Conservation (phyloP, 495 filamentous ascomycete species). For the Penicillium malachiteum region DNA sequence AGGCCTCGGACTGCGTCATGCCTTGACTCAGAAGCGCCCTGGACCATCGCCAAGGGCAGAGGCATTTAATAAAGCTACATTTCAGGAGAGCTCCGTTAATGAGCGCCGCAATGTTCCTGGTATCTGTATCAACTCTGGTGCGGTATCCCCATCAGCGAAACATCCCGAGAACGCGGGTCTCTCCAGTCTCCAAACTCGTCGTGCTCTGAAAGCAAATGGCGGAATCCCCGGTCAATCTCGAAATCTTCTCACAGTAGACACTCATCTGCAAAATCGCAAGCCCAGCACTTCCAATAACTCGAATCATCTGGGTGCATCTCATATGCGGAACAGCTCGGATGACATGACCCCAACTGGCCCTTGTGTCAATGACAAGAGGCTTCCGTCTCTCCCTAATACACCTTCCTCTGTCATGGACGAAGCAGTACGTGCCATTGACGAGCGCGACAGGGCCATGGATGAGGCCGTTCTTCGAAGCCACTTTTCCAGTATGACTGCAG, state of each 20-base stretch:
- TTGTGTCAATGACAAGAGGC: constrained; percentile 38
- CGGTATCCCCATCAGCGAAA: constrained; percentile 8
- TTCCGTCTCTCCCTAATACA: constrained; percentile 47
- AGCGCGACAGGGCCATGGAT: constrained; percentile 34
- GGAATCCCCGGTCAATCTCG: constrained; percentile 16
- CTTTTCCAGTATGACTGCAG: constrained; percentile 45
- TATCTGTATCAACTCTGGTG: constrained; percentile 13
- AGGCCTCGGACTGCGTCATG: constrained; percentile 35
- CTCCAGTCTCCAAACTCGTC: constrained; percentile 37
- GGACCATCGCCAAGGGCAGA: constrained; percentile 9
- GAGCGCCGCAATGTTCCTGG: constrained; percentile 19
- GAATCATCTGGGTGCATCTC: constrained; percentile 7
- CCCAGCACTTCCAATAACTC: constrained; percentile 6
- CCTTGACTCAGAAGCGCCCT: constrained; percentile 20
- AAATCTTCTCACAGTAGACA: constrained; percentile 30
- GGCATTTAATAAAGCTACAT: background rate
- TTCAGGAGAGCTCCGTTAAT: background rate
- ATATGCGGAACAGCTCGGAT: constrained; percentile 9
- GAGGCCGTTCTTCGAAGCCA: constrained; percentile 37
- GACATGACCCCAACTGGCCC: constrained; percentile 31
- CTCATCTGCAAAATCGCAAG: constrained; percentile 16
- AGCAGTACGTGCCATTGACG: constrained; percentile 42
- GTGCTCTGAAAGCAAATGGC: constrained; percentile 27
- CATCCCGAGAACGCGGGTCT: constrained; percentile 4
- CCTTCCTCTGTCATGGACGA: constrained; percentile 52